These are phyloP conservation scores for Limonium bicolor DNA, from an alignment of 148 eudicot species.

Conservation along the genomic window DNA sequence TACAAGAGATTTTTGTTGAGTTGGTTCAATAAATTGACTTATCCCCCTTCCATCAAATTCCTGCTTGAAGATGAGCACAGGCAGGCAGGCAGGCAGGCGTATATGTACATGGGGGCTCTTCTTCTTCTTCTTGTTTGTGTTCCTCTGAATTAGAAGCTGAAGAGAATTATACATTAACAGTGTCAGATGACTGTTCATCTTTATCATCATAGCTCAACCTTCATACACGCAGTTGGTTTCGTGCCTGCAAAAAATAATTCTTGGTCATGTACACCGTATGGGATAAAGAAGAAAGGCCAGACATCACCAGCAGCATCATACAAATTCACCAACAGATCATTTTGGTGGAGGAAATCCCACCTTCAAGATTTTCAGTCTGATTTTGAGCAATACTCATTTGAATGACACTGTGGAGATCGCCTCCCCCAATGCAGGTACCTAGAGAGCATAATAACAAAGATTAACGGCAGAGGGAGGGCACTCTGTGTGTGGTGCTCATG, in stretches of 20 bases:
- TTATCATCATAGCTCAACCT: constrained; percentile 1
- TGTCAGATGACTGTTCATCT: neutral
- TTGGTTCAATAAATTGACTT: constrained; percentile 3
- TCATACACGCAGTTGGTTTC: neutral
- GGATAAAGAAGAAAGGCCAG: neutral
- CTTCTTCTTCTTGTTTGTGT: no score
- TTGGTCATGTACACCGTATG: neutral
- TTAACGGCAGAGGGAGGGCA: no score
- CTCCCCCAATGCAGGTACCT: constrained; percentile 3
- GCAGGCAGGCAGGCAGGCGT: no score
- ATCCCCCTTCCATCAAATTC: neutral
- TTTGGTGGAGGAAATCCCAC: neutral
- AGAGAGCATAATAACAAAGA: constrained; percentile 2
- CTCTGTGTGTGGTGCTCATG: no score
- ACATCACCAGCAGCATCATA: neutral
- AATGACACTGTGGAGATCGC: constrained; percentile 5
- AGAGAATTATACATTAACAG: neutral
- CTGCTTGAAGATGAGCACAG: no score
- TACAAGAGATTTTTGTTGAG: constrained; percentile 5
- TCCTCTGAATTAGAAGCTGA: constrained; percentile 1
- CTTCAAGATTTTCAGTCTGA: neutral
- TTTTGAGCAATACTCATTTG: constrained; percentile 4
- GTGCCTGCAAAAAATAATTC: constrained; percentile 4
- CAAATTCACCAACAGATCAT: no score
- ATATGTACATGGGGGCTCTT: no score